Evolutionary conservation across 2,329 filamentous ascomycete genomes (phyloP).

Genomic region (Delphinella strobiligena): DNA sequence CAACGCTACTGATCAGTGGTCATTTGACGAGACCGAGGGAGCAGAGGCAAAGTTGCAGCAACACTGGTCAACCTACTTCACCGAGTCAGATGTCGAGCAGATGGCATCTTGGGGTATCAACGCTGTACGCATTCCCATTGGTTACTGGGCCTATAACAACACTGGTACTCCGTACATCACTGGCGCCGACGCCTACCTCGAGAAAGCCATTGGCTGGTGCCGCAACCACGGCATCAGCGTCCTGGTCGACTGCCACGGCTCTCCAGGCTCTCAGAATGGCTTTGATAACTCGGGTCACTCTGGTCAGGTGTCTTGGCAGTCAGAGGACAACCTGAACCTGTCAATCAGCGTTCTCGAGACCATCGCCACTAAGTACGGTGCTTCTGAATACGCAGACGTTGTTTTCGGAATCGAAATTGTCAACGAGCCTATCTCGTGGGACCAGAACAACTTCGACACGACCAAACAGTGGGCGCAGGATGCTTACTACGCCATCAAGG

Average conservation of each 20-base stretch:
- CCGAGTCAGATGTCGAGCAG: conserved; percentile 28
- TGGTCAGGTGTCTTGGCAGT: conserved; percentile 10
- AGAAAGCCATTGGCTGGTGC: conserved; percentile 16
- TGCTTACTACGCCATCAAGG: conserved; percentile 23
- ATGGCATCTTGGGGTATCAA: conserved; percentile 28
- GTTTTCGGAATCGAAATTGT: conserved; percentile 32
- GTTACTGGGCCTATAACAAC: conserved; percentile 40
- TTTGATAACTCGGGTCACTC: conserved; percentile 13
- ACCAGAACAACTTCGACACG: conserved; percentile 21
- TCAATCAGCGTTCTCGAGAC: conserved; percentile 26
- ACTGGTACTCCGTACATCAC: conserved; percentile 32
- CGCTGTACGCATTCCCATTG: conserved; percentile 38
- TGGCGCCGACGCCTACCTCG: conserved; percentile 36
- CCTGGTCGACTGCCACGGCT: conserved; percentile 49
- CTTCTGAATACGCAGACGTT: conserved; percentile 26
- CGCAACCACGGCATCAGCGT: conserved; percentile 30
- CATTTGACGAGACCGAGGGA: conserved; percentile 23
- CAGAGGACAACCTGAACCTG: conserved; percentile 17
- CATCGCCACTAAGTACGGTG: conserved; percentile 29
- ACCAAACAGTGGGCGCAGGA: conserved; percentile 24
- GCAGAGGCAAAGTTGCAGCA: conserved; percentile 23
- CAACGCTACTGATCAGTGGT: conserved; percentile 25
- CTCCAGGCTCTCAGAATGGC: conserved; percentile 59
- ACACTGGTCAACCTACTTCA: conserved; percentile 29
- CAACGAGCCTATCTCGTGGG: conserved; percentile 30